Base-by-base conservation (phyloP, 2,329 filamentous ascomycete genomes). In the Pseudogymnoascus sp. region DNA sequence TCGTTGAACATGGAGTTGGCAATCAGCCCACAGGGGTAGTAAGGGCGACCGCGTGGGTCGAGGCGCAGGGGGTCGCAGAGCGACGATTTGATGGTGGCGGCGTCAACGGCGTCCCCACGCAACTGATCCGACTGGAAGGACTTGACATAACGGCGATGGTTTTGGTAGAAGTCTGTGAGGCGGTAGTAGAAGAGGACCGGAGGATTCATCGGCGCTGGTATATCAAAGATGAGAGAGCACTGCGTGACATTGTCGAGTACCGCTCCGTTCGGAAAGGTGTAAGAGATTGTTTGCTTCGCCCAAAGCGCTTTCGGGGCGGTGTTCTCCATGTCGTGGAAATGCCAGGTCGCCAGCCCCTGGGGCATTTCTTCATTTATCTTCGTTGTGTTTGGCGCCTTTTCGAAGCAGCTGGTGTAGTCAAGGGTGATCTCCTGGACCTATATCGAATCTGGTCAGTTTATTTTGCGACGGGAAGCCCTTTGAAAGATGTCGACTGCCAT, bases 1-100 rank as follows among this genome's bases (percentile, higher is more conserved):
- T 99, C 95, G 75, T 99, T 99, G 83, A 99, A 99, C 67, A 95
- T 78, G 23, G 95, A 98, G 76, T 99, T 99, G 67, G 95, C 93
- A 69, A 98, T 96, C 67, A 99, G 80, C 21, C 95, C 95, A 75
- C 95, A 99, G 1, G 95, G 95, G 72, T 96, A 99, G 75, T 93
- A 95, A 1, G 92, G 85, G 74, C 87, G 88, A n/a, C 77, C 78
- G 1, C 75, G 73, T 1, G 75, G 68, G 51, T 84, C 78, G 16
- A 81, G 78, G 41, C 81, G 81, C 13, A 97, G 81, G 0, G 93
- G 93, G 37, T 88, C 85, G 76, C 93, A 97, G 65, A 88, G 83
- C 41, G 91, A 89, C 34, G 78, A 78, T 34, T 82, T 77, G 69
- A 98, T 90, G 1, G 84, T 82, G 37, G 69, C 70, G 64, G 82